Evolutionary conservation across 225 moss, liverwort and hornwort species (phyloP).

Genomic region (Polytrichum formosum): DNA sequence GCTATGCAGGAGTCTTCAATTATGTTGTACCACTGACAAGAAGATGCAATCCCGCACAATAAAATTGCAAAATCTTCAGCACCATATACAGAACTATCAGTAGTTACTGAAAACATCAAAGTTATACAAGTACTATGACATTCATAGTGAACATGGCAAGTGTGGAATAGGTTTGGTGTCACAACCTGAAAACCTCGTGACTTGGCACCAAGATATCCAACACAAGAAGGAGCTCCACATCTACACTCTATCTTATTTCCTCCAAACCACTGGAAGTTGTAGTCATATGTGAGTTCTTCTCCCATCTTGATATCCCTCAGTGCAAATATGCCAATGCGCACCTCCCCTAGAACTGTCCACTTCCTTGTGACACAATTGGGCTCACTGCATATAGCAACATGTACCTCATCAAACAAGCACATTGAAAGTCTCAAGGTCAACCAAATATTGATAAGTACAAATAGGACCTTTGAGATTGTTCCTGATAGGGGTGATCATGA

Average conservation of each 20-base stretch:
- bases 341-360: conserved; percentile 64
- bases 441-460: no score
- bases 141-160: not conserved
- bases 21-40: no score
- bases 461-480: no score
- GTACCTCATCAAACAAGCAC: not conserved
- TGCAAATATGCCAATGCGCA: conserved; percentile 61
- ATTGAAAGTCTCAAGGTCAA: not conserved
- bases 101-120: no score
- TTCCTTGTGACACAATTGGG: conserved; percentile 57
- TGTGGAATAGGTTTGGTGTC: not conserved
- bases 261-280: conserved; percentile 46
- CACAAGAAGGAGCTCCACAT: conserved; percentile 56
- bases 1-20: no score
- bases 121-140: no score
- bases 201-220: conserved; percentile 42
- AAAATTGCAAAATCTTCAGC: no score
- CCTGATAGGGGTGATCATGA: no score
- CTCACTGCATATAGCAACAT: conserved; percentile 27
- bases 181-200: conserved; percentile 37
- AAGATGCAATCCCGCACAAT: no score
- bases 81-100: no score
- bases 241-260: conserved; percentile 33
- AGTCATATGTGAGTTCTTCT: conserved; percentile 63
- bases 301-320: conserved; percentile 38